A percentile compares a stretch with the other conserved stretches of the same genome.
These are phyloP conservation scores for Nicotiana rustica DNA, from an alignment of 305 asterid species.

Conservation along the genomic window DNA sequence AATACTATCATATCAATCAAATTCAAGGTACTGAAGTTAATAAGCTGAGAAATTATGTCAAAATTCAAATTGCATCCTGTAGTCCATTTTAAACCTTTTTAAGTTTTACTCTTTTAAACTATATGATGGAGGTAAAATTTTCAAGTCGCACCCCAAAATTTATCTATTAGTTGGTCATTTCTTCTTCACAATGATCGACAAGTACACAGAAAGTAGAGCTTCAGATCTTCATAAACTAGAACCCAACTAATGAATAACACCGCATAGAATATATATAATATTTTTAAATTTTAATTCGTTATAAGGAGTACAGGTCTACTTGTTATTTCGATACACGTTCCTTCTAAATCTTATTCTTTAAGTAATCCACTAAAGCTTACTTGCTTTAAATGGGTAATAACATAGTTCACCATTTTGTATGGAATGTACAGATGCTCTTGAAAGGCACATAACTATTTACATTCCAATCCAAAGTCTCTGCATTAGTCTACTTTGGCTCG, in stretches of 20 bases:
- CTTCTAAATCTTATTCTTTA: not conserved
- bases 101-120: not conserved
- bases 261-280: not conserved
- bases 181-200: not conserved
- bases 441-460: not conserved
- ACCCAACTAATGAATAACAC: not conserved
- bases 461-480: not conserved
- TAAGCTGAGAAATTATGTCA: not conserved
- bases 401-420: not conserved
- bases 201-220: not conserved
- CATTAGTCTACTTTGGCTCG: not conserved
- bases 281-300: not conserved
- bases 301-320: not conserved
- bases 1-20: conserved; percentile 1
- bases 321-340: not conserved
- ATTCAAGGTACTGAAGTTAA: not conserved
- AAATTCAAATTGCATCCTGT: not conserved
- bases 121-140: not conserved
- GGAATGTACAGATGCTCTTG: not conserved
- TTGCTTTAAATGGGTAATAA: not conserved
- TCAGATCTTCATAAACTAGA: conserved; percentile 8
- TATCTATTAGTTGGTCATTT: not conserved
- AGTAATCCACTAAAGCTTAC: not conserved
- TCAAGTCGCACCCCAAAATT: not conserved
- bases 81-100: not conserved